Evolutionary conservation across 768 basidiomycete genomes (phyloP).

Genomic region (Glaciozyma antarctica): DNA sequence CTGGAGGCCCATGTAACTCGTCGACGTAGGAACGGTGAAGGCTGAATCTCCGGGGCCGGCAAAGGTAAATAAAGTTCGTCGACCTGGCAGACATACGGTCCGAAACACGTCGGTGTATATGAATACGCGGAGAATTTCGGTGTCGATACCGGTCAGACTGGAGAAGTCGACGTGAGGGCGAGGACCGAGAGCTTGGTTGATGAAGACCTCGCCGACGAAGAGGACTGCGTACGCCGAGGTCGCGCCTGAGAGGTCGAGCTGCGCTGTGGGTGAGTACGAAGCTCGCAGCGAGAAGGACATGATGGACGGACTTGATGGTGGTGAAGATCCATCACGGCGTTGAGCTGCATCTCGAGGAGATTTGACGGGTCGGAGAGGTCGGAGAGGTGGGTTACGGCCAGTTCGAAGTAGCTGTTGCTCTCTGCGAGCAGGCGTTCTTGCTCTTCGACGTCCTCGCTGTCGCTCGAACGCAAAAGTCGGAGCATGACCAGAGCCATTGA

Average conservation of each 20-base stretch:
- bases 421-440: constrained; percentile 10
- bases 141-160: constrained; percentile 7
- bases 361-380: constrained; percentile 5
- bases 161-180: constrained; percentile 17
- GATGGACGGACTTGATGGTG: constrained; percentile 10
- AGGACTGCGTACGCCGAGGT: constrained; percentile 21
- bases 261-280: background rate
- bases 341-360: constrained; percentile 23
- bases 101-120: constrained; percentile 23
- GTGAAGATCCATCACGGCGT: constrained; percentile 20
- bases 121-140: background rate
- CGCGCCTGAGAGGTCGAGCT: constrained; percentile 20
- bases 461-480: constrained; percentile 4
- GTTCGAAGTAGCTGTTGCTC: constrained; percentile 20
- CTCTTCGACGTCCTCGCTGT: background rate
- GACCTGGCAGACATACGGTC: constrained; percentile 12
- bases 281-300: background rate
- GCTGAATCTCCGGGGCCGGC: constrained; percentile 13
- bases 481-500: constrained; percentile 26
- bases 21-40: background rate
- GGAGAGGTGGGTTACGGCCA: constrained; percentile 3
- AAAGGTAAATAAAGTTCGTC: constrained; percentile 19
- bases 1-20: constrained; percentile 12
- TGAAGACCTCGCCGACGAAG: constrained; percentile 19
- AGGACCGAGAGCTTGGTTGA: constrained; percentile 17